These are phyloP conservation scores for Grammothele lineata DNA, from an alignment of 768 basidiomycete species.

Conservation along the genomic window DNA sequence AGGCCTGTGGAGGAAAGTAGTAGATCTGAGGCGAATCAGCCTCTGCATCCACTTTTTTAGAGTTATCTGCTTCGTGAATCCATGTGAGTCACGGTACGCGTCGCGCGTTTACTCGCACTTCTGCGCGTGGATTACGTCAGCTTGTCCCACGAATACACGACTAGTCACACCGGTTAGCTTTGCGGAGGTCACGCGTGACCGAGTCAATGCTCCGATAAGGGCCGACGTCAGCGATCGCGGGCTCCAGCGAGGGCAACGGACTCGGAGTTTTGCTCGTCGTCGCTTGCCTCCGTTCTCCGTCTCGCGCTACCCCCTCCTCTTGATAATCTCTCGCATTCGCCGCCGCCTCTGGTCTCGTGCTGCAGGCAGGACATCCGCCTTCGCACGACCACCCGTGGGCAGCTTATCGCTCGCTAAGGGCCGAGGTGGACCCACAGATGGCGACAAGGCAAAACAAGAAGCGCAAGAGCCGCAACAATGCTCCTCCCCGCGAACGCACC, in stretches of 20 bases:
- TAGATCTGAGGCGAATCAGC: conserved; percentile 20
- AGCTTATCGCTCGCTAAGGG: conserved; percentile 6
- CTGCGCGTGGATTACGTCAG: conserved; percentile 1
- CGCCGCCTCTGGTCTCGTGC: no score
- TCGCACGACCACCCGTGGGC: no score
- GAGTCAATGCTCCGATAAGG: neutral
- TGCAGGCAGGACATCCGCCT: no score
- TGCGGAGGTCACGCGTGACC: neutral
- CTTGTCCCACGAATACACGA: conserved; percentile 5
- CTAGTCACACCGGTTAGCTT: neutral
- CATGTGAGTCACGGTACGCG: conserved; percentile 7
- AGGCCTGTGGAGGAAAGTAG: conserved; percentile 7
- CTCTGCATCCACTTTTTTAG: conserved; percentile 26
- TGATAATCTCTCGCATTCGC: no score
- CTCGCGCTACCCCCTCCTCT: no score
- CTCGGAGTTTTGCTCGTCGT: no score
- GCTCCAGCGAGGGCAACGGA: no score
- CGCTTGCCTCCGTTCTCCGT: no score
- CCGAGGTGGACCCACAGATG: conserved; percentile 31
- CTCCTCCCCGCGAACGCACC: conserved; percentile 59
- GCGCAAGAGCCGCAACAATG: conserved; percentile 50
- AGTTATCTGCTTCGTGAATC: conserved; percentile 2
- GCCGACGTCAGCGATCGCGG: neutral
- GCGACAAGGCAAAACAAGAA: conserved; percentile 64
- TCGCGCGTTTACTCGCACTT: neutral